A percentile compares a stretch with the other conserved stretches of the same genome.
Conservation (phyloP, 2,329 filamentous ascomycete species). For the Setomelanomma holmii region DNA sequence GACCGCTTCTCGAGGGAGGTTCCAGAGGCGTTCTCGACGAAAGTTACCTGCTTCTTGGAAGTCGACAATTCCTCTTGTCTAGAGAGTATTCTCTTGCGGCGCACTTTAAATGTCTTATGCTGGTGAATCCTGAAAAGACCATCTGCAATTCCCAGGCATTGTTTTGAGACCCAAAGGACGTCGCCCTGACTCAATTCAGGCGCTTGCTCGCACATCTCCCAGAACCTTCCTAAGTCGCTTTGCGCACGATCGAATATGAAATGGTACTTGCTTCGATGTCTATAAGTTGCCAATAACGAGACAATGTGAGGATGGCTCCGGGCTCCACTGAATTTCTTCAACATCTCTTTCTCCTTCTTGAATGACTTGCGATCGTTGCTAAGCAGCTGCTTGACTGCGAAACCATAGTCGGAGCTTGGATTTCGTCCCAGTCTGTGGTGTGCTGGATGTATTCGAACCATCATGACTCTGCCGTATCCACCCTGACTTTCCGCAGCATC, state of each 20-base stretch:
- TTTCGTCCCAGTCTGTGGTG: slow-evolving; percentile 20
- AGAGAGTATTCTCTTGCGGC: too few species aligned
- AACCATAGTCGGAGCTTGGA: slow-evolving; percentile 3
- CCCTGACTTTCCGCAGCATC: slow-evolving; percentile 2
- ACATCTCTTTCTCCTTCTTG: slow-evolving; percentile 10
- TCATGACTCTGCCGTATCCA: slow-evolving; percentile 18
- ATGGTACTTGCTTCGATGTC: slow-evolving; percentile 22
- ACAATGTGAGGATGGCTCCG: slow-evolving; percentile 19
- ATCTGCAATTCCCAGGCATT: slow-evolving; percentile 20
- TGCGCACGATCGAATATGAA: slow-evolving; percentile 26
- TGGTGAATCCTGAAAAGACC: slow-evolving; percentile 18
- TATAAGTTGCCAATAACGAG: slow-evolving; percentile 22
- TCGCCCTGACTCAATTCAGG: slow-evolving; percentile 1
- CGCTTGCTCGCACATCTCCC: not conserved
- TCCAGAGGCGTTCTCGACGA: not conserved
- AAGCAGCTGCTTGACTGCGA: slow-evolving; percentile 22
- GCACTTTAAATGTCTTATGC: slow-evolving; percentile 1
- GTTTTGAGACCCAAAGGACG: slow-evolving; percentile 19
- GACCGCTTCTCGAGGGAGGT: too few species aligned
- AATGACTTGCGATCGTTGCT: slow-evolving; percentile 7
- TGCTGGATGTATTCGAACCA: slow-evolving; percentile 19
- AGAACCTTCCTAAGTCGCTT: slow-evolving; percentile 20
- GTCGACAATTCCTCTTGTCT: too few species aligned
- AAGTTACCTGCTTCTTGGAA: not conserved
- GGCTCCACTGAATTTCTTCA: slow-evolving; percentile 21